Base-by-base conservation (phyloP, 2,329 filamentous ascomycete genomes). In the Zymoseptoria pseudotritici region DNA sequence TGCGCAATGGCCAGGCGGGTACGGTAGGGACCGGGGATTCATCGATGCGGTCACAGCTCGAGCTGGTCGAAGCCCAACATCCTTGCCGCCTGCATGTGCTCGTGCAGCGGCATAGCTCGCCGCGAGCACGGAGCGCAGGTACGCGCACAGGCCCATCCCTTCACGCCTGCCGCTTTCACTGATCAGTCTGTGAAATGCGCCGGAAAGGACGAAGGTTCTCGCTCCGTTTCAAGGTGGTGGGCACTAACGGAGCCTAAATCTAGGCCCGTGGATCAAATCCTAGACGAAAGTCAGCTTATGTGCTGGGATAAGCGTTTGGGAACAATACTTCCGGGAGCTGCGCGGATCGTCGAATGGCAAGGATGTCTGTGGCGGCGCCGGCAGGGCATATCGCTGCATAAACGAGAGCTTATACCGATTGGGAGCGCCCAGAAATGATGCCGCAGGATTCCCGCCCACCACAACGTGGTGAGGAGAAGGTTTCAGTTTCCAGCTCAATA, bases 21-120 rank as follows among this genome's bases (percentile, higher is more conserved):
- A 58, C 60, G 61, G 58, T 55, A 58, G 53, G 51, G 54, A 60
- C 64, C 61, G 64, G 58, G 55, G 60, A 58, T 58, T 62, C 61
- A 55, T 60, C 42, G 42, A 63, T 63, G 64, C 60, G 61, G 60
- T 66, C 61, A 65, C 59, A 65, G 63, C 58, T 46, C 57, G 53
- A 54, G 26, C 55, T 58, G 58, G 57, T 60, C 61, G 55, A 65
- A 63, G 61, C 63, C 63, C 58, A 54, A 56, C 42, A 60, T 51
- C 50, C 50, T 57, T 63, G 59, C 63, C 36, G 36, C 36, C 36
- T 58, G 57, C 62, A 61, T 53, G 63, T 29, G 26, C 58, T 62
- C 60, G 56, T 58, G 36, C 36, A n/a, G 13, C 36, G 36, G 36
- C 36, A 17, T 11, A n/a, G 13, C 36, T 46, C 10, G 13, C 36